A percentile compares a stretch with the other conserved stretches of the same genome.
These are phyloP conservation scores for Spergularia marina DNA, from an alignment of 148 eudicot species.

Conservation along the genomic window DNA sequence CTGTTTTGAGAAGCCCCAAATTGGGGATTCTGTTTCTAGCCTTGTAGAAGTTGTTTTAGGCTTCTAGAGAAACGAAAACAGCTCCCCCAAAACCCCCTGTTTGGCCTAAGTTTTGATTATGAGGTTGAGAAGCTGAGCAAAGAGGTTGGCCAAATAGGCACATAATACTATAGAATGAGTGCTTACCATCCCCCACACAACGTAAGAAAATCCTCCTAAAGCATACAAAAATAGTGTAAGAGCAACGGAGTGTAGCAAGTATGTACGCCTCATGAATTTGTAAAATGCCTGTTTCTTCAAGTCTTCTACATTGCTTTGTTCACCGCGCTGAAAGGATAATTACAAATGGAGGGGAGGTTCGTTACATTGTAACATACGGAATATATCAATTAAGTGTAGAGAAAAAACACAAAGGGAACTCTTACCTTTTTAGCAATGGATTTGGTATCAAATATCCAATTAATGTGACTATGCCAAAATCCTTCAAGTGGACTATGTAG, in stretches of 20 bases:
- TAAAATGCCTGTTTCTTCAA: conserved; percentile 68
- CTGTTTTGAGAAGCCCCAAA: too few species aligned
- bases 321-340: conserved; percentile 50
- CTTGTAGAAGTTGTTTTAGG: too few species aligned
- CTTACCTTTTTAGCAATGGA: conserved; percentile 44
- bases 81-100: too few species aligned
- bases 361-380: too few species aligned
- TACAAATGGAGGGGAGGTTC: neutral
- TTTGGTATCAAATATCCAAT: conserved; percentile 56
- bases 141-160: too few species aligned
- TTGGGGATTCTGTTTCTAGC: too few species aligned
- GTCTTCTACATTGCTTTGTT: conserved; percentile 61
- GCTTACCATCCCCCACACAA: conserved; percentile 82
- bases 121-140: too few species aligned
- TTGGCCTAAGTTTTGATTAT: too few species aligned
- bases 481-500: conserved; percentile 82
- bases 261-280: conserved; percentile 51
- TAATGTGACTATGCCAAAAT: conserved; percentile 75
- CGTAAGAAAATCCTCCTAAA: conserved; percentile 62
- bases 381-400: too few species aligned
- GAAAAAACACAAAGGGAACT: too few species aligned
- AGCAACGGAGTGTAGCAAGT: conserved; percentile 48
- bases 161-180: neutral
- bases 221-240: conserved; percentile 51
- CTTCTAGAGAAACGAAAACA: too few species aligned